Conservation (phyloP, 345 rosid genomes). For the Angophora floribunda region DNA sequence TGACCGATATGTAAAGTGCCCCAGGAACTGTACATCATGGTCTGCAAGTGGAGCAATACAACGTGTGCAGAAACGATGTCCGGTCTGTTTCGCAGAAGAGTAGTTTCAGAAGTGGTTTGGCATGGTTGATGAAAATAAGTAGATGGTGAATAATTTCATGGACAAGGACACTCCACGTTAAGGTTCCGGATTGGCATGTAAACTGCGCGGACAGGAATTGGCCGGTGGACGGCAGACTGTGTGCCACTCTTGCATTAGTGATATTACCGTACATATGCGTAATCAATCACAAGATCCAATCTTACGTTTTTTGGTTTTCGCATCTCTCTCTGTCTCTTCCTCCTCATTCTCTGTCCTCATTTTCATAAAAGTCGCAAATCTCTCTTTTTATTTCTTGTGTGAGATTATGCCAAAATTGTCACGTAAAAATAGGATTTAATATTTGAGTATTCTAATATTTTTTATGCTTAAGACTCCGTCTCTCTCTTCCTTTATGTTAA, state of each 20-base stretch:
- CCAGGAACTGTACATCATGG: neutral
- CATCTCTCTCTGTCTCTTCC: rapidly evolving
- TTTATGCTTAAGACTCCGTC: neutral
- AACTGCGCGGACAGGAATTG: neutral
- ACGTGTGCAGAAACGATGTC: neutral
- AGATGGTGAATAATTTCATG: neutral
- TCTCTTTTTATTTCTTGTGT: no score
- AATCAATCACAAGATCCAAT: no score
- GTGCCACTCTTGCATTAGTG: neutral
- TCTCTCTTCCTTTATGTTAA: no score
- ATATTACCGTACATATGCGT: neutral
- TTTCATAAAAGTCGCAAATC: neutral
- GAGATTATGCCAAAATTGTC: no score
- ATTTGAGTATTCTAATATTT: no score
- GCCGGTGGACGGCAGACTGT: neutral
- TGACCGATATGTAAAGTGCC: neutral
- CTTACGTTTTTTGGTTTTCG: no score
- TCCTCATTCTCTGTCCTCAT: no score
- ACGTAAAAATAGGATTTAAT: no score
- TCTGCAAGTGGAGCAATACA: neutral
- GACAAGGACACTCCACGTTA: neutral
- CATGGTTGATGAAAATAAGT: neutral
- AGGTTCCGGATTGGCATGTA: neutral
- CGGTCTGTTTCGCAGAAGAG: neutral
- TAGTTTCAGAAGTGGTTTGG: neutral